Conservation (phyloP, 305 asterid genomes). For the Euphrasia arctica region DNA sequence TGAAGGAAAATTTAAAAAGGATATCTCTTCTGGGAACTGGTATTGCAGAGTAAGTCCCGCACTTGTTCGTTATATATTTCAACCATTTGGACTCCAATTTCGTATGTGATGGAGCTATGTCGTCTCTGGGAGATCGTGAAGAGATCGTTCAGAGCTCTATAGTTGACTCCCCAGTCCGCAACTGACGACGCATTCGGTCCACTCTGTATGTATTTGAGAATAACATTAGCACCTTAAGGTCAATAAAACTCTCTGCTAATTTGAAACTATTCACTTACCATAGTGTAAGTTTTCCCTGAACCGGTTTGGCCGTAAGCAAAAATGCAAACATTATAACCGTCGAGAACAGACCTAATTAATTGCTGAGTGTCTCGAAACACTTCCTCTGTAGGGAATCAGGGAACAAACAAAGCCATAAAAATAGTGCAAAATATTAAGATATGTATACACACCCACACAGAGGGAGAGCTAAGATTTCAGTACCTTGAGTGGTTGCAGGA, state of each 20-base stretch:
- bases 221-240: slow-evolving; percentile 19
- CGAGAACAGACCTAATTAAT: slow-evolving; percentile 90
- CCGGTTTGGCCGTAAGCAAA: slow-evolving; percentile 99
- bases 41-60: slow-evolving; percentile 78
- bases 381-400: slow-evolving; percentile 62
- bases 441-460: too few species aligned
- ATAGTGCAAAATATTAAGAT: background rate
- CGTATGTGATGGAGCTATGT: slow-evolving; percentile 68
- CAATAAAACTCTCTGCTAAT: slow-evolving; percentile 12
- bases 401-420: slow-evolving; percentile 10
- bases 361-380: slow-evolving; percentile 91
- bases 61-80: slow-evolving; percentile 96
- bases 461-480: background rate
- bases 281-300: slow-evolving; percentile 91
- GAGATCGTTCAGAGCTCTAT: slow-evolving; percentile 92
- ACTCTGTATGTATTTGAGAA: slow-evolving; percentile 40
- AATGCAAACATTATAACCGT: slow-evolving; percentile 93
- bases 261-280: slow-evolving; percentile 49
- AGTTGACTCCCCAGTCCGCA: slow-evolving; percentile 91
- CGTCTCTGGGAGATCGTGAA: slow-evolving; percentile 76
- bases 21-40: slow-evolving; percentile 76
- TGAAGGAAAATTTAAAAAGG: slow-evolving; percentile 44
- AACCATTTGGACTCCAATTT: slow-evolving; percentile 94
- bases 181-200: slow-evolving; percentile 84
- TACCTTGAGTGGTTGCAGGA: slow-evolving; percentile 90